Evolutionary conservation across 202 grass and related monocot genomes (phyloP).

Genomic region (Dendrocalamus latiflorus): DNA sequence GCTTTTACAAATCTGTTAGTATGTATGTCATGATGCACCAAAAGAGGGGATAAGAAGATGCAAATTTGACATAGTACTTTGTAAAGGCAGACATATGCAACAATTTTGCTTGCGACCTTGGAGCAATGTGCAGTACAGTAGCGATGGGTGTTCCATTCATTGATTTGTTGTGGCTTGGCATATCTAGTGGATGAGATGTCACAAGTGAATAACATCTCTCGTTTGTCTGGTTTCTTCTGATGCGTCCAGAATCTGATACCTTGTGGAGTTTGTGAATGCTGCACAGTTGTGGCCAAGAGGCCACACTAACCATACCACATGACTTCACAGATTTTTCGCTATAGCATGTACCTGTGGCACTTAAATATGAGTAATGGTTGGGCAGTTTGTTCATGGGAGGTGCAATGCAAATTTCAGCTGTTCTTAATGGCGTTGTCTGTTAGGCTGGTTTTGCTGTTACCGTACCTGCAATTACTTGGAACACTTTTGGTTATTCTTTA

Average conservation of each 20-base stretch:
- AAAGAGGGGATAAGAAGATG: neutral
- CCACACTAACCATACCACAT: conserved; percentile 12
- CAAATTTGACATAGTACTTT: conserved; percentile 15
- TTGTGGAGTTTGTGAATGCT: conserved; percentile 8
- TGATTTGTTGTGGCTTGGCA: neutral
- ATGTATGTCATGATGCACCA: neutral
- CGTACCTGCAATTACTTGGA: conserved; percentile 20
- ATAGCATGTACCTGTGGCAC: conserved; percentile 23
- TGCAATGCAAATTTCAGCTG: conserved; percentile 37
- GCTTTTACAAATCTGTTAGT: conserved; percentile 28
- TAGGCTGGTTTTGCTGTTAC: conserved; percentile 26
- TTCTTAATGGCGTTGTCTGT: conserved; percentile 37
- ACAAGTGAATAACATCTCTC: conserved; percentile 8
- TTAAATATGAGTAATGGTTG: conserved; percentile 41
- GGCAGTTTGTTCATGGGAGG: conserved; percentile 21
- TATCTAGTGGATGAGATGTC: conserved; percentile 33
- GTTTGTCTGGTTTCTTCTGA: conserved; percentile 29
- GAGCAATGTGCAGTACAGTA: neutral
- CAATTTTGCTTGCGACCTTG: neutral
- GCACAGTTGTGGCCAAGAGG: conserved; percentile 16
- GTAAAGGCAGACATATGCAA: neutral
- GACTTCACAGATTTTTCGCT: conserved; percentile 30
- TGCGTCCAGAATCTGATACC: neutral
- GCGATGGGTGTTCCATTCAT: neutral
- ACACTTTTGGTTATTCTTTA: conserved; percentile 30